A percentile compares a stretch with the other conserved stretches of the same genome.
Conservation (phyloP, 1,284 basidiomycete species). For the Cerrena zonata region DNA sequence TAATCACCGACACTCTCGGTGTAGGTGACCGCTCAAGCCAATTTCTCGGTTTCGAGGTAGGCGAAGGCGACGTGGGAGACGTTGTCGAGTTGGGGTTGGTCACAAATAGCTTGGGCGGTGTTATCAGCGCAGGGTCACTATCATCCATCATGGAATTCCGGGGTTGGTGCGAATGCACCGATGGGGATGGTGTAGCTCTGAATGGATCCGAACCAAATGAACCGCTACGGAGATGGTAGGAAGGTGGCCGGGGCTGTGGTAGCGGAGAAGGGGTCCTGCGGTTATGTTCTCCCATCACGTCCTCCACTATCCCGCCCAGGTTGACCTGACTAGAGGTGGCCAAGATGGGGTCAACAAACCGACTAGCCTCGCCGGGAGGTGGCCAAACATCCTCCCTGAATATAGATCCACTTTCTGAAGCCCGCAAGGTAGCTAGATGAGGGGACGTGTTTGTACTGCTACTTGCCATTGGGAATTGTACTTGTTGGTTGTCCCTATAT, state of each 20-base stretch:
- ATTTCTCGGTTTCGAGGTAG: not conserved
- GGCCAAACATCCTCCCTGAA: slow-evolving; percentile 50
- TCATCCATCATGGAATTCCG: not conserved
- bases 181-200: not conserved
- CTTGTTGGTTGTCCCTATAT: slow-evolving; percentile 5
- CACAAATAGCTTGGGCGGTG: slow-evolving; percentile 1
- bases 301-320: slow-evolving; percentile 41
- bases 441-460: slow-evolving; percentile 20
- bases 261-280: not conserved
- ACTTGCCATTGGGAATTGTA: slow-evolving; percentile 9
- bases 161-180: not conserved
- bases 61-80: not conserved
- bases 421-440: slow-evolving; percentile 36
- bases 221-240: not conserved
- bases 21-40: not conserved
- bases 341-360: slow-evolving; percentile 42
- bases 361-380: slow-evolving; percentile 34
- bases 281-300: slow-evolving; percentile 41
- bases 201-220: not conserved
- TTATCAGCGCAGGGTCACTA: not conserved
- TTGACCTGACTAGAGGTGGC: slow-evolving; percentile 30
- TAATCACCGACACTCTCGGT: not conserved
- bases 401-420: slow-evolving; percentile 40
- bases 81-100: not conserved
- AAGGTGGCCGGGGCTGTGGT: slow-evolving; percentile 14